phyloP scores from a whole-genome alignment of 495 filamentous ascomycete genomes.

The Lophiostoma macrostomum region DNA sequence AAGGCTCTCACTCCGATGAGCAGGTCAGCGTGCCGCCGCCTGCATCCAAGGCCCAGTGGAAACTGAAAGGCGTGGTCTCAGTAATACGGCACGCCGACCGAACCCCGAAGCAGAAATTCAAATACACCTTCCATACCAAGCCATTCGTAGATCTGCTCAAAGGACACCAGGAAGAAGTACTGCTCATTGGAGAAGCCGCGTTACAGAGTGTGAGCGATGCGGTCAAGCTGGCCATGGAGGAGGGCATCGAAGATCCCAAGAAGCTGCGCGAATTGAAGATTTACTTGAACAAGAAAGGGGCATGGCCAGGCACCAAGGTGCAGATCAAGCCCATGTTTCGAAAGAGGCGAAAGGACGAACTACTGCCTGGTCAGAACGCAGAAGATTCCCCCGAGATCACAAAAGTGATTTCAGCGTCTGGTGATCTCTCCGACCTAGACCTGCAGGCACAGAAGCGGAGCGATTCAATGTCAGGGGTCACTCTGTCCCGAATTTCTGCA shows the following conservation, averaged over 20 bases:
- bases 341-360: constrained; percentile 65
- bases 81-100: constrained; percentile 95
- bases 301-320: constrained; percentile 93
- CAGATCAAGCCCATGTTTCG: constrained; percentile 99
- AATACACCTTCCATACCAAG: constrained; percentile 96
- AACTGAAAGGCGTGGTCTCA: constrained; percentile 96
- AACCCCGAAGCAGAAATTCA: constrained; percentile 98
- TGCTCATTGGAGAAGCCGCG: constrained; percentile 87
- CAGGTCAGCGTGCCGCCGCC: constrained; percentile 61
- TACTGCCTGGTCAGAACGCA: constrained; percentile 30
- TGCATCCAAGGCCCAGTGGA: constrained; percentile 93
- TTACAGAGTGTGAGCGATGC: constrained; percentile 85
- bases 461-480: constrained; percentile 81
- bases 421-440: constrained; percentile 1
- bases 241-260: constrained; percentile 75
- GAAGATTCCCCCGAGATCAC: constrained; percentile 24
- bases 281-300: constrained; percentile 84
- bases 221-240: constrained; percentile 70
- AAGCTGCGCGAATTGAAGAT: constrained; percentile 83
- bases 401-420: constrained; percentile 17
- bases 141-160: constrained; percentile 92
- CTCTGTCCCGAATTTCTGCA: constrained; percentile 83
- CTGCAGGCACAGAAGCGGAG: constrained; percentile 47
- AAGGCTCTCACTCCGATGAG: constrained; percentile 34
- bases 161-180: constrained; percentile 93